Base-by-base conservation (phyloP, 768 basidiomycete genomes). In the Crassisporium funariophilum region DNA sequence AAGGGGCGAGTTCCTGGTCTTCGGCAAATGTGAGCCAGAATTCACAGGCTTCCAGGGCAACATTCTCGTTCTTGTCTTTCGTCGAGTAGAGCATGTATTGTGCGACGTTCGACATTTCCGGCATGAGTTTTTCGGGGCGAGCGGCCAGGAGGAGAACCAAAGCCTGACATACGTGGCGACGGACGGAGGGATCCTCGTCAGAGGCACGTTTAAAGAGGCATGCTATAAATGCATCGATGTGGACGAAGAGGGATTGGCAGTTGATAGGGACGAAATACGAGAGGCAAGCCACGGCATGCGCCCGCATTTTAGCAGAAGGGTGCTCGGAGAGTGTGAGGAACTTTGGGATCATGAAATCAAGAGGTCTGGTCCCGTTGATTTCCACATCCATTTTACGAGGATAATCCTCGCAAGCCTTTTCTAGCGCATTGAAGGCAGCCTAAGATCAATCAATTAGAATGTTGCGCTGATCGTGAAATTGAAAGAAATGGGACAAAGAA, bases 1-100 rank as follows among this genome's bases (percentile, higher is more conserved):
- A 90, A 2, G 83, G 81, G 8, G 84, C 84, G 17, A 98, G 77
- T 40, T 93, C 91, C 29, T 84, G 84, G 56, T 98, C 93, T 65
- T 99, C 97, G 12, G 97, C 95, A 61, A 99, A 98, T 1, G 95
- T 97, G 50, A 99, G 77, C 97, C 97, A 99, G 68, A 99, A 99
- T 76, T 99, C 97, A 77, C 95, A 97, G 17, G 97, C 97, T 71
- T 99, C 97, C 39, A 99, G 77, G 2, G 95, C 94, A 43, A 93
- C 95, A 52, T 86, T 88, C 70, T 98, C 95, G 65, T 98, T 93
- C 71, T 90, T 89, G 75, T 98, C 95, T 69, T 95, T 94, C 11
- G 93, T 98, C 20, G 93, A 95, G 71, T 94, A 98, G 29, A 98
- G 78, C 92, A 99, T 98, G 68, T 97, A 99, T 65, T 97, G 93